Evolutionary conservation across 768 basidiomycete species (phyloP), one percentile per base, ranked within the genome.

Genomic region (Lactarius pseudohatsudake): DNA sequence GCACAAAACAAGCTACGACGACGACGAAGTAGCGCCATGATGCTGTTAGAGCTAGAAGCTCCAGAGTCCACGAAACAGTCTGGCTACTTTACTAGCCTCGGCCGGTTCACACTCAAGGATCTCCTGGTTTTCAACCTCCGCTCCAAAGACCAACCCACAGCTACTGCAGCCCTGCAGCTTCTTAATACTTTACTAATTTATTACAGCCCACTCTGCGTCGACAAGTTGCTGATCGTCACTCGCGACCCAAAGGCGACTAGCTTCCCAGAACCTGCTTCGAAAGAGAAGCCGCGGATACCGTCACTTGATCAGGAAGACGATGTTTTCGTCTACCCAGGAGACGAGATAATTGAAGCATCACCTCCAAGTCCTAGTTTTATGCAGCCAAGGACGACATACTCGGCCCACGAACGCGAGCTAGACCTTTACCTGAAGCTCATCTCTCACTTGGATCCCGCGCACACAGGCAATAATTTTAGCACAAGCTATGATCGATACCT

Each of bases 41-140:
- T 84, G n/a, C 79, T 94, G n/a, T 78, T 97, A 60, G 91, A 94
- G 74, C 86, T 91, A 82, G 88, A 93, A 74, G 88, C 87, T 2
- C 89, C 91, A 1, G 85, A 85, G 16, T 86, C 90, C 18, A 81
- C 85, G 64, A 85, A 82, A 66, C 86, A 81, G 61, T 86, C 91
- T 0, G 88, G 87, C 69, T 97, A 97, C 77, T 91, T 93, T 75
- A 94, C 89, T 1, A 87, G 92, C 0, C 85, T 91, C 77, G 92
- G 90, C 15, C 86, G 94, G 20, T 98, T 94, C 79, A 96, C 93
- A 5, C 81, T 98, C 47, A 94, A 93, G 74, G 96, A 98, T 72
- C 82, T 98, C 40, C 77, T 98, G 9, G 72, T 92, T 58, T 84
- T 92, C 55, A 94, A 94, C 73, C 77, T 97, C 28, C 81, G 84